Evolutionary conservation across 2,329 filamentous ascomycete species (phyloP).

Genomic region (Aspergillus intermedius): DNA sequence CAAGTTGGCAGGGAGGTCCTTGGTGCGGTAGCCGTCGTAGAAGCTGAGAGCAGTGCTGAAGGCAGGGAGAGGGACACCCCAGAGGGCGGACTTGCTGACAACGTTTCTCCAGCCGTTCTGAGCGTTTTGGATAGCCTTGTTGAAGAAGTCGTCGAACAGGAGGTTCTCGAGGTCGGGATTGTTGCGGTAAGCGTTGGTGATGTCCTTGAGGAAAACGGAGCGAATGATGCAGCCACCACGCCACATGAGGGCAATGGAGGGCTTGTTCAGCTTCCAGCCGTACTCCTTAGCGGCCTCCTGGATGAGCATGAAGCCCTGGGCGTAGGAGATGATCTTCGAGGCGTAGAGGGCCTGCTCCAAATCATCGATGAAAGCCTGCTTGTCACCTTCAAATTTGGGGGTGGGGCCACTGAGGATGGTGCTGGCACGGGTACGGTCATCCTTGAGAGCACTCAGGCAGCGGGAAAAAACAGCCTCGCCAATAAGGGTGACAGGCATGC

Average conservation of each 20-base stretch:
- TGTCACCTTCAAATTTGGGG: slow-evolving; percentile 80
- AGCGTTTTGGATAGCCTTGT: slow-evolving; percentile 95
- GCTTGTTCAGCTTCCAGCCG: slow-evolving; percentile 99
- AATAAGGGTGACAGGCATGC: slow-evolving; percentile 97
- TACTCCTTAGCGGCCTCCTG: slow-evolving; percentile 97
- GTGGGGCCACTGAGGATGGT: slow-evolving; percentile 69
- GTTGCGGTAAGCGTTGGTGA: slow-evolving; percentile 91
- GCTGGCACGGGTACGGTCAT: slow-evolving; percentile 78
- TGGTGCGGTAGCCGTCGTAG: slow-evolving; percentile 98
- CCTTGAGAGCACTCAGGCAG: slow-evolving; percentile 91
- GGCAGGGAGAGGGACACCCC: slow-evolving; percentile 91
- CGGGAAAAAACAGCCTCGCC: slow-evolving; percentile 94
- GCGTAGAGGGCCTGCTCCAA: slow-evolving; percentile 98
- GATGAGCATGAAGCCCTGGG: slow-evolving; percentile 99
- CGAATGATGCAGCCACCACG: slow-evolving; percentile 99
- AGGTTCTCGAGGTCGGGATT: slow-evolving; percentile 96
- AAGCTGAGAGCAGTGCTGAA: slow-evolving; percentile 97
- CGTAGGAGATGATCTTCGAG: slow-evolving; percentile 99
- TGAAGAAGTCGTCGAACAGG: slow-evolving; percentile 99
- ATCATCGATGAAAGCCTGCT: slow-evolving; percentile 88
- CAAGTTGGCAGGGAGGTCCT: slow-evolving; percentile 94
- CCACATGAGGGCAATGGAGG: slow-evolving; percentile 99
- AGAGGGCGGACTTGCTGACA: slow-evolving; percentile 82
- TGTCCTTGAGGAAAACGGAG: slow-evolving; percentile 99
- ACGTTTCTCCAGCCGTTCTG: slow-evolving; percentile 90